Evolutionary conservation across 257 asterid species (phyloP), one percentile per base, ranked within the genome.

Genomic region (Solanum microdontum): DNA sequence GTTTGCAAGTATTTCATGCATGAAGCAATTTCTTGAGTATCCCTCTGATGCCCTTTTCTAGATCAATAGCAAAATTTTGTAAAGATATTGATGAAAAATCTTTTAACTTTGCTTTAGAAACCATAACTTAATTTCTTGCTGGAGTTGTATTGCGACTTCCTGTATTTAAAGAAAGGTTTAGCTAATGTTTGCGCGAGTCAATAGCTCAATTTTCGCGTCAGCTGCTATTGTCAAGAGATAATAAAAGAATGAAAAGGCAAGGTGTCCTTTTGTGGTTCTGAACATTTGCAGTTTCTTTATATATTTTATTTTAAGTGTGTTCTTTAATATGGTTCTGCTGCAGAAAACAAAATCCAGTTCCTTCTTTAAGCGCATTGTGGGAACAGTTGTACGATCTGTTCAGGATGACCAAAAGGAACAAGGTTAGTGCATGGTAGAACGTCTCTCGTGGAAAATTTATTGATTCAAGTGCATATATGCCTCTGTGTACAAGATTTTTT

Each of bases 321-420:
- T 28, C 85, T 48, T 3, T 2, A 14, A 48, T 30, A 48, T 82
- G 43, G 34, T 48, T 82, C 43, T 91, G 87, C 90, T 90, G 89
- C 98, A 95, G 99, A 94, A 94, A 89, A 84, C 62, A 84, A 96
- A 90, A 87, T 91, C 93, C 84, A 92, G 90, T 88, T 96, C 99
- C 87, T 95, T 97, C 95, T 91, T 97, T 11, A 95, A 91, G 92
- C 93, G 98, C 87, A 90, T 97, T 36, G 98, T 97, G 39, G 99
- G 99, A 79, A 96, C 99, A 32, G 99, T 97, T 88, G 99, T 96
- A 80, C 96, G 99, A 88, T 95, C 99, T 32, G 98, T 97, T 87
- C 97, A 94, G 87, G 99, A 97, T 89, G 99, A 96, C 92, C 98
- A 97, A 91, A 93, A 91, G 83, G 99, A 95, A 91, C 98, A 97